Evolutionary conservation across 2,329 filamentous ascomycete species (phyloP), one percentile per base, ranked within the genome.

Genomic region (Endoconidiophora polonica): DNA sequence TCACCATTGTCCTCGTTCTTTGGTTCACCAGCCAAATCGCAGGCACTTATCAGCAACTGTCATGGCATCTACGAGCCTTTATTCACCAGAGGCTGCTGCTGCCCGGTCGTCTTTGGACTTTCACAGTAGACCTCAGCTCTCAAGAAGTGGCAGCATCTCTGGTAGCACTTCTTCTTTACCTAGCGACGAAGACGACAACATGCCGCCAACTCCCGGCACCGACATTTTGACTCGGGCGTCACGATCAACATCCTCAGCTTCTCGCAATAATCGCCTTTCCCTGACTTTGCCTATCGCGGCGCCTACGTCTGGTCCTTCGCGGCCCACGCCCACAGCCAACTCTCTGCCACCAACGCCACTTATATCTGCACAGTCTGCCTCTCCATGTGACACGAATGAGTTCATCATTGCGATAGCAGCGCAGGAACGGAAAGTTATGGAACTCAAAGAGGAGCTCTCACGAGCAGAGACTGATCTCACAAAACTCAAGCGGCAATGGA

Each of bases 361-460:
- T 58, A 65, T 40, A 20, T 68, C 75, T 44, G 64, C 65, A 2
- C 50, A 52, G 24, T 18, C 65, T 69, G 1, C 61, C 58, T 5
- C 50, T 68, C 24, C 58, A 63, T 39, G 68, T 37, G 77, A 81
- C 54, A 68, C 76, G 47, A 74, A 73, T 58, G 72, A 80, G 46
- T 84, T 95, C 59, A 79, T 98, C 56, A 88, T 86, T 54, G 83
- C 88, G 52, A 83, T 98, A 58, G 91, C 91, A 42, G 81, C 86
- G 12, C 88, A 96, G 66, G 91, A 98, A 67, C 76, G 91, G 52
- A 80, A 79, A 56, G 90, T 98, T 1, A 68, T 98, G 52, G 91
- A 96, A 65, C 69, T 98, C 48, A 83, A 81, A 53, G 91, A 98
- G 63, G 90, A 96, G 63, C 70, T 98, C n/a, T 68, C 71, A 22